These are phyloP conservation scores for Flaveria bidentis DNA, from an alignment of 129 eudicot species.

Conservation along the genomic window DNA sequence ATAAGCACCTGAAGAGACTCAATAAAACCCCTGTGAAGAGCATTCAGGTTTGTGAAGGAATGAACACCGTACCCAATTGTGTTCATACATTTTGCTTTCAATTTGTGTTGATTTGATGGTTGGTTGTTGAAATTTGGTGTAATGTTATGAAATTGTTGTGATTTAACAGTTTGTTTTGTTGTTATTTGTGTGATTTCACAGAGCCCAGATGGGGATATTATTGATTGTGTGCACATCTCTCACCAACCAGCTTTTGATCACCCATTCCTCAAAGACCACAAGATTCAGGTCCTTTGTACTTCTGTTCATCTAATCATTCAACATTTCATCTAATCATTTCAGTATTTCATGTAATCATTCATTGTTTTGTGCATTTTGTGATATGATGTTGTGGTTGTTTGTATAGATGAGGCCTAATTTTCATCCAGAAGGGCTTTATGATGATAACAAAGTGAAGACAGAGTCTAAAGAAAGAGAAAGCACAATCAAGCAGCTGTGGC, in stretches of 20 bases:
- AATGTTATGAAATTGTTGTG: not conserved
- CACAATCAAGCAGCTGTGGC: constrained; percentile 75
- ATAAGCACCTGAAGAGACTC: constrained; percentile 80
- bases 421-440: constrained; percentile 80
- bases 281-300: constrained; percentile 58
- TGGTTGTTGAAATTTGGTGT: not conserved
- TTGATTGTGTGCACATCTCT: constrained; percentile 85
- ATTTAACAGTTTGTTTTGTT: not conserved
- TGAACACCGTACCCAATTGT: too few relatives aligned
- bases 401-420: constrained; percentile 72
- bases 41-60: constrained; percentile 53
- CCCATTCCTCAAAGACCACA: constrained; percentile 88
- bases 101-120: not conserved
- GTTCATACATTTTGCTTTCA: not conserved
- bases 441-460: constrained; percentile 51
- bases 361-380: not conserved
- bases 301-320: not conserved
- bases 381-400: not conserved
- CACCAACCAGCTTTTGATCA: constrained; percentile 95
- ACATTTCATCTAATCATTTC: not conserved
- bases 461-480: constrained; percentile 41
- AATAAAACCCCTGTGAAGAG: constrained; percentile 73
- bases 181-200: constrained; percentile 33
- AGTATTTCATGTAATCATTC: not conserved
- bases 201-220: constrained; percentile 91